These are phyloP conservation scores for Cytospora mali DNA, from an alignment of 2,329 filamentous ascomycete species.

Conservation along the genomic window DNA sequence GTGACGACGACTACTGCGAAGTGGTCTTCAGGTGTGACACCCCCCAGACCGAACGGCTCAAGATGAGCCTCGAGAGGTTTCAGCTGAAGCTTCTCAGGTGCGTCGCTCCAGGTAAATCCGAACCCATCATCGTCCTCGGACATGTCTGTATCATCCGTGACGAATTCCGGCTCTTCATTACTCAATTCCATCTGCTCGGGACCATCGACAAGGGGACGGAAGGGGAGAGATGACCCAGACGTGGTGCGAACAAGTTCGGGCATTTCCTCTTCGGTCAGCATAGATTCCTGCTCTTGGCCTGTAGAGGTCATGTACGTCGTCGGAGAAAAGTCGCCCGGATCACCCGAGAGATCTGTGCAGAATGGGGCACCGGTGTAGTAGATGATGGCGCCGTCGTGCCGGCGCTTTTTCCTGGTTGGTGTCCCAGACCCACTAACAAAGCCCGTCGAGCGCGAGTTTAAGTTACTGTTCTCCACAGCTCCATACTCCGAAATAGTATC, in stretches of 20 bases:
- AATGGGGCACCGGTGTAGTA: constrained; percentile 82
- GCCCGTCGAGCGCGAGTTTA: constrained; percentile 52
- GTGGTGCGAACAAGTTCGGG: constrained; percentile 42
- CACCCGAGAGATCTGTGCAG: constrained; percentile 77
- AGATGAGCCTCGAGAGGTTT: constrained; percentile 53
- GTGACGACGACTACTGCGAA: constrained; percentile 61
- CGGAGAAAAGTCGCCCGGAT: constrained; percentile 54
- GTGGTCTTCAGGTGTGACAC: constrained; percentile 65
- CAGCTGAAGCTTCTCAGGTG: constrained; percentile 43
- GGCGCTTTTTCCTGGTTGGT: constrained; percentile 53
- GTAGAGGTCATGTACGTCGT: constrained; percentile 53
- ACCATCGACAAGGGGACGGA: constrained; percentile 53
- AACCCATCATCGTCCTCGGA: constrained; percentile 44
- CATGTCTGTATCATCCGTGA: constrained; percentile 39
- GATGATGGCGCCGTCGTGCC: constrained; percentile 73
- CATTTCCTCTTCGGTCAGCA: constrained; percentile 30
- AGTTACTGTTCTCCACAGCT: constrained; percentile 51
- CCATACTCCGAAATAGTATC: constrained; percentile 50
- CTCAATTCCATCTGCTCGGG: constrained; percentile 32
- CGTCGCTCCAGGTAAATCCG: constrained; percentile 51
- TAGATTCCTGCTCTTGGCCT: constrained; percentile 40
- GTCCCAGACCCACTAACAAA: constrained; percentile 51
- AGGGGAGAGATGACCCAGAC: constrained; percentile 55
- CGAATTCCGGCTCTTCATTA: constrained; percentile 36
- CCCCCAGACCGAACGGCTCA: constrained; percentile 61